These are phyloP conservation scores for Castanea crenata DNA, from an alignment of 306 rosid species.

Conservation along the genomic window DNA sequence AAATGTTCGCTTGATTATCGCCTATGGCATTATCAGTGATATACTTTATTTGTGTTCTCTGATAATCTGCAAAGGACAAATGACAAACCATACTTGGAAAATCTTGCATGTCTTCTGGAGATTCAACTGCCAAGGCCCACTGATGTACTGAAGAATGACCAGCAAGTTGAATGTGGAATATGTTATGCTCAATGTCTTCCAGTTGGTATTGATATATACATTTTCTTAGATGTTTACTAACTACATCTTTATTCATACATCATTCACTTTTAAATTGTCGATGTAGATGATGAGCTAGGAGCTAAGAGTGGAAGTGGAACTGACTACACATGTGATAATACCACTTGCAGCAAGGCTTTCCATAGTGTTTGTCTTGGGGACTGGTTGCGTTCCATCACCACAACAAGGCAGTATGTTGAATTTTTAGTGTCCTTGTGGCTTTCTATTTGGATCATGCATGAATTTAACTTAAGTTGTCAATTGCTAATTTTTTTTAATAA, in stretches of 20 bases:
- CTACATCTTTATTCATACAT: not conserved
- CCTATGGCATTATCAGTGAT: not conserved
- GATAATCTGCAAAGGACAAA: constrained; percentile 8
- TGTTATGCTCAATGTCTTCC: constrained; percentile 44
- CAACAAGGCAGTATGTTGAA: constrained; percentile 39
- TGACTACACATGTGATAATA: constrained; percentile 35
- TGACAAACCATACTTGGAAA: constrained; percentile 27
- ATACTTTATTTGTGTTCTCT: not conserved
- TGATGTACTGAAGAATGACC: constrained; percentile 27
- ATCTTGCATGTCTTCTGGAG: constrained; percentile 28
- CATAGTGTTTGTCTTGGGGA: constrained; percentile 38
- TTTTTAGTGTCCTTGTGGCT: not conserved
- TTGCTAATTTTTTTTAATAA: not conserved
- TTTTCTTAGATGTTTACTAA: not conserved
- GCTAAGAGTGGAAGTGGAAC: constrained; percentile 30
- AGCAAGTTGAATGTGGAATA: constrained; percentile 40
- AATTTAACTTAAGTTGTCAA: not conserved
- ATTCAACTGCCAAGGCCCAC: constrained; percentile 26
- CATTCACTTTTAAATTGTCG: constrained; percentile 9
- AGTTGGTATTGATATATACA: constrained; percentile 26
- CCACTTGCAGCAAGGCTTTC: constrained; percentile 29
- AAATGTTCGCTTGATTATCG: not conserved
- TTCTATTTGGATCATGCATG: constrained; percentile 5
- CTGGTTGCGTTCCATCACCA: constrained; percentile 40
- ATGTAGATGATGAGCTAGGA: constrained; percentile 41